Conservation (phyloP, 2,329 filamentous ascomycete genomes). For the Cladosporium sp. region DNA sequence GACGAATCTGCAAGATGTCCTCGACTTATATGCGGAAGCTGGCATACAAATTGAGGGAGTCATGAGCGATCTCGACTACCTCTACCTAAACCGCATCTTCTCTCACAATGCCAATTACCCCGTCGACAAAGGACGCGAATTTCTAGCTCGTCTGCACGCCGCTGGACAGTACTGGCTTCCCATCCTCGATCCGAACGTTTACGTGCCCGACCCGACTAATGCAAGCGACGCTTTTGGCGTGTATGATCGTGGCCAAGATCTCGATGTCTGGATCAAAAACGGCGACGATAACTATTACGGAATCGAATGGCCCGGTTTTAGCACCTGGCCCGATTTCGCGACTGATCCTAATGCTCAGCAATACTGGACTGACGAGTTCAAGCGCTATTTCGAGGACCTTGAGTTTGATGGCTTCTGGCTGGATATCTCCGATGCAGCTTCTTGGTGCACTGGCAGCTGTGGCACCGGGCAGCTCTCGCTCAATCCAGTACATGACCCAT, state of each 20-base stretch:
- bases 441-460: conserved; percentile 19
- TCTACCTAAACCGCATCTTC: conserved; percentile 54
- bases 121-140: conserved; percentile 48
- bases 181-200: conserved; percentile 58
- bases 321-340: conserved; percentile 11
- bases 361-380: conserved; percentile 24
- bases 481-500: conserved; percentile 23
- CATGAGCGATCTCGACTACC: conserved; percentile 45
- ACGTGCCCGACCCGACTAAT: conserved; percentile 65
- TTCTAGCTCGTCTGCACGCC: conserved; percentile 48
- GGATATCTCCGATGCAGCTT: conserved; percentile 19
- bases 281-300: conserved; percentile 46
- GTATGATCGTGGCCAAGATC: conserved; percentile 48
- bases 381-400: conserved; percentile 18
- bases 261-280: conserved; percentile 49
- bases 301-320: conserved; percentile 17
- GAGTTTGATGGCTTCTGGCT: conserved; percentile 23
- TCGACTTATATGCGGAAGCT: conserved; percentile 47
- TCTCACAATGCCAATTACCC: conserved; percentile 54
- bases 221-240: conserved; percentile 52
- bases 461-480: conserved; percentile 15
- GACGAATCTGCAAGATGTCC: conserved; percentile 55
- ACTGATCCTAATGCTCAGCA: conserved; percentile 19
- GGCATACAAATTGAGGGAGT: conserved; percentile 40
- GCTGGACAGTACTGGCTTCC: conserved; percentile 54